Conservation (phyloP, 148 eudicot genomes). For the Vaccinium corymbosum region DNA sequence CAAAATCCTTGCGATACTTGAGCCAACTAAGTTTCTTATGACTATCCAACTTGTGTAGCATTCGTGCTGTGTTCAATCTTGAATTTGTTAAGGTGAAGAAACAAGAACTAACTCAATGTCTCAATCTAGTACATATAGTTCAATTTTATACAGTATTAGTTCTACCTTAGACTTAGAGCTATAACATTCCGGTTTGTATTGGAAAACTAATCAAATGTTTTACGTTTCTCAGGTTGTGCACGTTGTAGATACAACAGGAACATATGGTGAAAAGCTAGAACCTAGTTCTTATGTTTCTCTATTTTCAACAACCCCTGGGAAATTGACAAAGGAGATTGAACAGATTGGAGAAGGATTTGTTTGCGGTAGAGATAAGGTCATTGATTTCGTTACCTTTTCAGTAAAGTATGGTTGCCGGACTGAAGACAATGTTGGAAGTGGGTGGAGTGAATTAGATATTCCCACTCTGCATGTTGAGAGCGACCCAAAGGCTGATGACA, state of each 20-base stretch:
- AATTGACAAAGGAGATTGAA: constrained; percentile 63
- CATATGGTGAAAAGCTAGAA: constrained; percentile 36
- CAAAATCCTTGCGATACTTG: neutral
- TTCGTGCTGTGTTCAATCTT: neutral
- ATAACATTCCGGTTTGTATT: neutral
- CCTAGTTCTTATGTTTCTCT: constrained; percentile 60
- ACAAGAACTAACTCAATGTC: neutral
- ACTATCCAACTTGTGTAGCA: neutral
- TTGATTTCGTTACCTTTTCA: constrained; percentile 86
- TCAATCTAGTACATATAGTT: neutral
- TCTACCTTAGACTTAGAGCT: neutral
- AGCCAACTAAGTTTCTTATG: neutral
- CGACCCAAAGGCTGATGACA: constrained; percentile 39
- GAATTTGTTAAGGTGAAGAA: neutral
- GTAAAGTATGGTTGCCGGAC: constrained; percentile 77
- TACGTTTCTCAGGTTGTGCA: constrained; percentile 71
- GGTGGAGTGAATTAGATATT: constrained; percentile 72
- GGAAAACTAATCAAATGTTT: constrained; percentile 1
- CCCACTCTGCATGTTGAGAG: constrained; percentile 54
- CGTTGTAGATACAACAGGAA: constrained; percentile 74
- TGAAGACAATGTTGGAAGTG: constrained; percentile 44
- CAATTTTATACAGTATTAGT: neutral
- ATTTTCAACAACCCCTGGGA: constrained; percentile 83
- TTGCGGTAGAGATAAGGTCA: constrained; percentile 60
- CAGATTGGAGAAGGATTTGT: constrained; percentile 68